Evolutionary conservation across 2,329 filamentous ascomycete species (phyloP), one percentile per base, ranked within the genome.

Genomic region (Salinomyces thailandicus): DNA sequence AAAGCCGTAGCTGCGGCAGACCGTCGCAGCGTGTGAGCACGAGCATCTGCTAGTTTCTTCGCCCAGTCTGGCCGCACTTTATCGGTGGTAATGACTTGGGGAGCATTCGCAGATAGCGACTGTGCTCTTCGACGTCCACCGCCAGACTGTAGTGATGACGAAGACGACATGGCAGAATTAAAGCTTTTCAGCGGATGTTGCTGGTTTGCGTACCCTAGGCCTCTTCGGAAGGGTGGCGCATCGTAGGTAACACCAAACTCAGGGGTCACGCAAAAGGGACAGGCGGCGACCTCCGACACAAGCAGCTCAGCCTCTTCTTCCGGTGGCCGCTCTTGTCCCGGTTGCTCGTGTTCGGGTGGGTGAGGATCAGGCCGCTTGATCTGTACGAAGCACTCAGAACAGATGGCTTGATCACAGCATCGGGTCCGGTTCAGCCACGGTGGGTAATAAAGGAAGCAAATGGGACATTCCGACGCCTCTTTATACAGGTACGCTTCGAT

Each of bases 371-470:
- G 79, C 28, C 91, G 77, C 59, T 95, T 96, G 58, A 98, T 98
- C 60, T 98, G 91, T 3, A 98, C 91, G 53, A 98, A 98, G 60
- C 91, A 98, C 63, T 98, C 91, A 28, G 87, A 96, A 63, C 91
- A 98, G 44, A 98, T 96, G 5, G 83, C 72, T 58, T 98, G 91
- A 51, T 94, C 86, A 60, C 91, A 98, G 58, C 91, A 98, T 47
- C 91, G 73, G 0, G 91, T 98, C 47, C 79, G 81, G 62, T 98
- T 98, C 18, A 98, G 71, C 55, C 93, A 93, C 3, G 86, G 86
- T 0, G 91, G 91, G 49, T 96, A 98, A 50, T 86, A 93, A 36
- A 96, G 69, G 58, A 96, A 94, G 66, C 91, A 98, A 44, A 98
- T 94, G 4, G 91, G 89, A 52, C 91, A 98, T 57, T 98, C 91